These are phyloP conservation scores for Phytophthora sp. DNA, from an alignment of 352 stramenopile genomes.

Conservation along the genomic window DNA sequence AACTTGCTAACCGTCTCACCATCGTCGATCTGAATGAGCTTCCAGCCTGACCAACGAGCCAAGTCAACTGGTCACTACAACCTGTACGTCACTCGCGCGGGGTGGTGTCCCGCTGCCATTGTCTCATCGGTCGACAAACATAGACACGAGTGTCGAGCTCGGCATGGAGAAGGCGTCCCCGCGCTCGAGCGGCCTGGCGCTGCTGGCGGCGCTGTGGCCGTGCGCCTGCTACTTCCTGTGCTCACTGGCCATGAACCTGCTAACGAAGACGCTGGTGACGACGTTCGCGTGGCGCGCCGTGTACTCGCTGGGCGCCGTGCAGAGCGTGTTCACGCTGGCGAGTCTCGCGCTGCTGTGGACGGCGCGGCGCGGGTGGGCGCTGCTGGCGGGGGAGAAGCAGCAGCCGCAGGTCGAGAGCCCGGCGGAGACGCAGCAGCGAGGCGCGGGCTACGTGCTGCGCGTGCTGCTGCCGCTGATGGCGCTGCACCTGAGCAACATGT, in stretches of 20 bases:
- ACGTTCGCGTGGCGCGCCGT: slow-evolving; percentile 64
- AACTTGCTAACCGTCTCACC: too few relatives aligned
- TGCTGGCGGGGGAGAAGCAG: background rate
- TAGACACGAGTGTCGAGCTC: slow-evolving; percentile 3
- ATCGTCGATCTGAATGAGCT: too few relatives aligned
- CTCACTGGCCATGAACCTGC: slow-evolving; percentile 79
- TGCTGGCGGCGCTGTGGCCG: slow-evolving; percentile 55
- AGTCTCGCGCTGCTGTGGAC: slow-evolving; percentile 37
- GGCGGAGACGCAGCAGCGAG: background rate
- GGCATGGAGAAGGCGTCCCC: slow-evolving; percentile 1
- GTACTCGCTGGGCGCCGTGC: slow-evolving; percentile 64
- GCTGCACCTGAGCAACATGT: slow-evolving; percentile 67
- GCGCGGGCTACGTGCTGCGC: slow-evolving; percentile 24
- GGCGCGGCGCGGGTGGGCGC: background rate
- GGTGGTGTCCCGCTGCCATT: too few relatives aligned
- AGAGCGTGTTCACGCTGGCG: slow-evolving; percentile 69
- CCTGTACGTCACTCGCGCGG: too few relatives aligned
- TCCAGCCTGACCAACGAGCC: too few relatives aligned
- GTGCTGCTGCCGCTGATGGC: slow-evolving; percentile 57
- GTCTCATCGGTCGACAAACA: slow-evolving; percentile 18
- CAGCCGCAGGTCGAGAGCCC: background rate
- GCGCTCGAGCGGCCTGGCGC: slow-evolving; percentile 2
- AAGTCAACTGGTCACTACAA: too few relatives aligned
- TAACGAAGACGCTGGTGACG: slow-evolving; percentile 75
- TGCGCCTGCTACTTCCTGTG: slow-evolving; percentile 72